phyloP scores from a whole-genome alignment of 345 rosid species.

The Ceriops tagal region DNA sequence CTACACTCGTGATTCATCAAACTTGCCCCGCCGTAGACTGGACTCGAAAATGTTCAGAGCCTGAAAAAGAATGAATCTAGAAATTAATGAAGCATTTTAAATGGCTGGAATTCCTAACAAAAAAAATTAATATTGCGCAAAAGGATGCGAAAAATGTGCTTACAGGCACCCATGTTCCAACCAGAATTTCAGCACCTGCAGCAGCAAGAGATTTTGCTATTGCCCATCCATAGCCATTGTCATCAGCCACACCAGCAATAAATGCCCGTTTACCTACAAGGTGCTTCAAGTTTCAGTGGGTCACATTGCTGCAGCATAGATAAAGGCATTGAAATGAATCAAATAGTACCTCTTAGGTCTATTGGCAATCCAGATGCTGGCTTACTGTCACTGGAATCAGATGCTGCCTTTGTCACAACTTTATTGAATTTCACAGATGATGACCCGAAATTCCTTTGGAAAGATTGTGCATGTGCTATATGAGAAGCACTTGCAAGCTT shows the following conservation, averaged over 20 bases:
- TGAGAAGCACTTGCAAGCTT: constrained; percentile 47
- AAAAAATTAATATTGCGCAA: neutral
- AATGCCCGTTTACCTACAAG: constrained; percentile 83
- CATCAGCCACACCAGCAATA: constrained; percentile 96
- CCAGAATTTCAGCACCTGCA: constrained; percentile 94
- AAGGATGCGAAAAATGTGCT: constrained; percentile 22
- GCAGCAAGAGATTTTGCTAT: constrained; percentile 98
- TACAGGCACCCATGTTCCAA: constrained; percentile 99
- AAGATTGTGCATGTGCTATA: constrained; percentile 43
- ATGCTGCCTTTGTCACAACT: constrained; percentile 54
- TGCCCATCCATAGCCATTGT: constrained; percentile 99
- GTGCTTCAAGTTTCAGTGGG: constrained; percentile 1
- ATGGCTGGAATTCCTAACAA: neutral
- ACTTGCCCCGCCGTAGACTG: constrained; percentile 91
- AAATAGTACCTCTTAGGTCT: constrained; percentile 67
- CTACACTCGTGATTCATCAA: constrained; percentile 88
- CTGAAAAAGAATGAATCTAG: constrained; percentile 39
- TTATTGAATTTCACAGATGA: constrained; percentile 36
- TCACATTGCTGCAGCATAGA: neutral
- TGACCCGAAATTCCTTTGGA: constrained; percentile 30
- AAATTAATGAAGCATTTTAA: constrained; percentile 11
- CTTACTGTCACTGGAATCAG: constrained; percentile 50
- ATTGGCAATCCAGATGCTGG: constrained; percentile 64
- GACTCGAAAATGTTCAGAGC: constrained; percentile 92
- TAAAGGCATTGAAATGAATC: neutral